Evolutionary conservation across 2,329 filamentous ascomycete species (phyloP), one percentile per base, ranked within the genome.

Genomic region (Endocalyx cinctus): DNA sequence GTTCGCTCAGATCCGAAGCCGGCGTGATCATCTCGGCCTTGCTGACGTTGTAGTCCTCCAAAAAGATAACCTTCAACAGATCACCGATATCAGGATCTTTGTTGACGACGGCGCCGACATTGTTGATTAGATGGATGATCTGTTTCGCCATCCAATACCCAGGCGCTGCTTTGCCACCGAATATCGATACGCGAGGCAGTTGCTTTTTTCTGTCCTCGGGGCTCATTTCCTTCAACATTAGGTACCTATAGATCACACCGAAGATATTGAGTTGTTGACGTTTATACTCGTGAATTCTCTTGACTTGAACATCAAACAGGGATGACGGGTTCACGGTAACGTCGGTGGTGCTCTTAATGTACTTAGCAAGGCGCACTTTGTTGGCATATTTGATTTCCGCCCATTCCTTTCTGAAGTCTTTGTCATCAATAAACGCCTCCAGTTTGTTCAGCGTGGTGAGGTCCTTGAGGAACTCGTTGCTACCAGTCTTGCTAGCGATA

Each of bases 61-160:
- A 65, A 71, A 96, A 98, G 55, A 98, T 81, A 33, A 98, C 92
- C 73, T 98, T 98, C 56, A 98, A 75, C 18, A 94, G 72, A 55
- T 97, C 90, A 19, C 90, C 90, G 55, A 97, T 82, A 20, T 97
- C 92, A 27, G 79, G 71, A 53, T 98, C 92, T 25, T 86, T 85
- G 69, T 98, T 98, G 48, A 98, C 83, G 3, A 97, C 85, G 12
- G 79, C 67, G 4, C 87, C 88, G 17, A 97, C 92, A 41, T 81
- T 83, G 68, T 96, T 97, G 70, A 98, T 82, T 37, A 98, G 76
- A 58, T 97, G 90, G 51, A 98, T 98, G 47, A 96, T 88, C 25
- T 92, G 94, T 77, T 98, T 98, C 23, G 92, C 92, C 92, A 97
- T 98, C 92, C 92, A 98, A 71, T 98, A 98, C 12, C 92, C 92